Conservation (phyloP, 2,329 filamentous ascomycete genomes). For the Onygena corvina region DNA sequence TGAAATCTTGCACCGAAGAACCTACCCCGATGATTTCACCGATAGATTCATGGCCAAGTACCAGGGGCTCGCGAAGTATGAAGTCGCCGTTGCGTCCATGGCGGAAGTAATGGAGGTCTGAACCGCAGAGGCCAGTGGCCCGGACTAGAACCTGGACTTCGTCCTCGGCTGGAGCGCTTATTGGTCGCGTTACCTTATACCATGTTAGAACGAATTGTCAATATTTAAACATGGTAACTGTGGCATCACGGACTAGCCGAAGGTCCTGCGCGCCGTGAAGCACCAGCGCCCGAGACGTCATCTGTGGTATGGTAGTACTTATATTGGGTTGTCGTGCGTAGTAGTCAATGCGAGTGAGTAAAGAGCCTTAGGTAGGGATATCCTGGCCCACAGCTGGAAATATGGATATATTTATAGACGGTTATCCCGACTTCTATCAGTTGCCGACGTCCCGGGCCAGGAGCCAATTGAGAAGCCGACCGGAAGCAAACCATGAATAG, state of each 20-base stretch:
- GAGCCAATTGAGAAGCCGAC: no score
- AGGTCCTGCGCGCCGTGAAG: slow-evolving; percentile 51
- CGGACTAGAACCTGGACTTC: slow-evolving; percentile 55
- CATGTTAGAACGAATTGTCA: background rate
- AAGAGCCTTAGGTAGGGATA: background rate
- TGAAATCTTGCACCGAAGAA: slow-evolving; percentile 32
- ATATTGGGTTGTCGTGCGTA: background rate
- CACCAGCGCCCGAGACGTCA: slow-evolving; percentile 34
- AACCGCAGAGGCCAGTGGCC: slow-evolving; percentile 58
- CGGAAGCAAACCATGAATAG: no score
- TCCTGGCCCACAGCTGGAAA: background rate
- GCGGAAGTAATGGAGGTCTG: slow-evolving; percentile 71
- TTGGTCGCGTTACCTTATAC: slow-evolving; percentile 41
- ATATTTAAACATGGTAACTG: background rate
- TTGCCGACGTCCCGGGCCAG: background rate
- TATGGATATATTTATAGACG: background rate
- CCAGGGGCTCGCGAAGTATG: slow-evolving; percentile 67
- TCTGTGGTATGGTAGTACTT: background rate
- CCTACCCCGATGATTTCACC: slow-evolving; percentile 63
- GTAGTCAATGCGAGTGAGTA: background rate
- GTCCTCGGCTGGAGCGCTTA: slow-evolving; percentile 36
- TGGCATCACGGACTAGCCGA: slow-evolving; percentile 38
- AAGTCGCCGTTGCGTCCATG: slow-evolving; percentile 82
- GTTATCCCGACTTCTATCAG: background rate
- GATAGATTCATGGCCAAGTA: slow-evolving; percentile 64